Evolutionary conservation across 73 alveolate genomes (phyloP).

Genomic region (Paramecium biaurelia): DNA sequence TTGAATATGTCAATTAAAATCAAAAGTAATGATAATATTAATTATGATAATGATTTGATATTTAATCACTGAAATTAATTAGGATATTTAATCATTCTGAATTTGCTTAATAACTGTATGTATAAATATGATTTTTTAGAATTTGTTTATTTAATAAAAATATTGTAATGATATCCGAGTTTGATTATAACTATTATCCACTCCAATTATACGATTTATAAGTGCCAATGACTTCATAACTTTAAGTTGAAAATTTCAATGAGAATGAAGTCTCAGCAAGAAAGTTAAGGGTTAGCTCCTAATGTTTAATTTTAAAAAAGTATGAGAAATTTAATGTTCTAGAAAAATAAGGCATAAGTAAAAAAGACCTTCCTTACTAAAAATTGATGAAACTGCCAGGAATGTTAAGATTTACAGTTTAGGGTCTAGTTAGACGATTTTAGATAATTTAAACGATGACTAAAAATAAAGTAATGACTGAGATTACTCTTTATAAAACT

Average conservation of each 20-base stretch:
- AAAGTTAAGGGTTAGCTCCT: background rate
- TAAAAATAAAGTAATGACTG: background rate
- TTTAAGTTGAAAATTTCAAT: background rate
- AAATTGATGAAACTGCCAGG: background rate
- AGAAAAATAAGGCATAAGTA: background rate
- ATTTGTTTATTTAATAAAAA: background rate
- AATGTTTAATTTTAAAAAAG: conserved; percentile 24
- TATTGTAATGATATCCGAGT: conserved; percentile 1
- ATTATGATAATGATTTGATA: background rate
- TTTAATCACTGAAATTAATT: background rate
- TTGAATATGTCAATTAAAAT: background rate
- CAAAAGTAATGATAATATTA: background rate
- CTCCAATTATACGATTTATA: background rate
- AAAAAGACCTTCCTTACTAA: background rate
- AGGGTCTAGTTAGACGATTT: background rate
- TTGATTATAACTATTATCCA: background rate
- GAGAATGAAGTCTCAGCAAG: background rate
- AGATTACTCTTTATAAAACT: background rate
- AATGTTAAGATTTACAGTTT: background rate
- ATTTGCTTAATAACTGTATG: background rate
- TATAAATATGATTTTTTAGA: background rate
- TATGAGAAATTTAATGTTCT: background rate
- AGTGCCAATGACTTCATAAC: background rate
- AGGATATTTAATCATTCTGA: background rate
- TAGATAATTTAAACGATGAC: background rate